Evolutionary conservation across 371 early-diverging fungal species (phyloP).

Genomic region (Syncephalastrum racemosum): DNA sequence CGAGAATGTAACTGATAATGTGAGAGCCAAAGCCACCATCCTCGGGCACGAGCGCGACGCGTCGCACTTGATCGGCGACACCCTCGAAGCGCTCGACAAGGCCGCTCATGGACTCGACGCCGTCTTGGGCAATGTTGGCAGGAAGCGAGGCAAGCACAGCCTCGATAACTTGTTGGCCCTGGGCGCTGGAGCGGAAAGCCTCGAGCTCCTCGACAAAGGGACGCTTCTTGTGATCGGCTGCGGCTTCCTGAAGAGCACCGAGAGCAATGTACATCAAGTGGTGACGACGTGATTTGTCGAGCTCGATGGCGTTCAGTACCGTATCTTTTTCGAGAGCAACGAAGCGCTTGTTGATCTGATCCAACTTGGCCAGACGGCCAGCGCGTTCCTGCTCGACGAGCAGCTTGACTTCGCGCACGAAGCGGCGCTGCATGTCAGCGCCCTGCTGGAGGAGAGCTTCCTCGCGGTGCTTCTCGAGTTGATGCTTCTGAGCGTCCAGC

Average conservation of each 20-base stretch:
- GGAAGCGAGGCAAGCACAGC: conserved; percentile 63
- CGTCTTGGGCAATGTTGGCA: conserved; percentile 51
- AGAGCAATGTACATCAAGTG: conserved; percentile 51
- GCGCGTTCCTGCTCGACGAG: conserved; percentile 86
- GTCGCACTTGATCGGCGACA: conserved; percentile 66
- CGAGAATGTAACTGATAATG: conserved; percentile 65
- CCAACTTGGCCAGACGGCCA: conserved; percentile 81
- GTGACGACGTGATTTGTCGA: conserved; percentile 47
- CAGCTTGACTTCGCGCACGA: conserved; percentile 67
- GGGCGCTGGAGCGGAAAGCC: conserved; percentile 55
- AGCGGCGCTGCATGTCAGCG: conserved; percentile 52
- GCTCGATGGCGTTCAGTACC: conserved; percentile 54
- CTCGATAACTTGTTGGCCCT: conserved; percentile 52
- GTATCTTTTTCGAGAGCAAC: conserved; percentile 66
- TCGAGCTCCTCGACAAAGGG: conserved; percentile 71
- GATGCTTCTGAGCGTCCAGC: conserved; percentile 35
- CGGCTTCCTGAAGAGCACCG: conserved; percentile 48
- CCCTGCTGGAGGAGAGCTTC: conserved; percentile 46
- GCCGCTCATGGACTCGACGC: conserved; percentile 68
- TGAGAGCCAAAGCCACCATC: conserved; percentile 83
- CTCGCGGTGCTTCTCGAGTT: conserved; percentile 37
- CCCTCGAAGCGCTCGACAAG: conserved; percentile 70
- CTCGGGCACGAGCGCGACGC: conserved; percentile 83
- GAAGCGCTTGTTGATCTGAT: conserved; percentile 73
- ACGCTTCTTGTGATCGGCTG: conserved; percentile 30